Evolutionary conservation across 179 eudicot species (phyloP).

Genomic region (Spinacia oleracea): DNA sequence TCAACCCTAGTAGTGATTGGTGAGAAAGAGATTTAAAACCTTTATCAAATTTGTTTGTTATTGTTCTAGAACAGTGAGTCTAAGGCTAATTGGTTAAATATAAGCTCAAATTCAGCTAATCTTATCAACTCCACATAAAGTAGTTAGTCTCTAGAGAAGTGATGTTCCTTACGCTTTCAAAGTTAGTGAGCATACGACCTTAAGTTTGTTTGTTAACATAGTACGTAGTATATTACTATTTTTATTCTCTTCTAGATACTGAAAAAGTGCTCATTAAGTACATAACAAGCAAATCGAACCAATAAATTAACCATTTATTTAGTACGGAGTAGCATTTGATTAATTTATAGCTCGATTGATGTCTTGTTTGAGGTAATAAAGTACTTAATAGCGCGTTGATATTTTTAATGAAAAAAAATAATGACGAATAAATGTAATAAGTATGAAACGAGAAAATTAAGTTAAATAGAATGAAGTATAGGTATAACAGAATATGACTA

Average conservation of each 20-base stretch:
- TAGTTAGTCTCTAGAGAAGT: constrained; percentile 22
- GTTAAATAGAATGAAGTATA: not conserved
- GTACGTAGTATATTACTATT: not conserved
- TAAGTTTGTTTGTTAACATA: constrained; percentile 5
- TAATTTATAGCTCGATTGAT: too few species aligned
- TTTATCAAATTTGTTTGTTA: not conserved
- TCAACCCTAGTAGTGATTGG: constrained; percentile 10
- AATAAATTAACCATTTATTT: not conserved
- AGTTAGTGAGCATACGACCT: constrained; percentile 26
- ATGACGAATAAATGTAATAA: too few species aligned
- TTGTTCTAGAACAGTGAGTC: constrained; percentile 15
- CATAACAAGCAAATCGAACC: constrained; percentile 3
- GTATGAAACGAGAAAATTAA: too few species aligned
- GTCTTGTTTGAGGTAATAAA: too few species aligned
- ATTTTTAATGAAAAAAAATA: too few species aligned
- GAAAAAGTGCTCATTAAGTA: constrained; percentile 18
- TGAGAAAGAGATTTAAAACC: constrained; percentile 17
- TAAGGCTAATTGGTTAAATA: constrained; percentile 12
- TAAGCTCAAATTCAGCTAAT: constrained; percentile 26
- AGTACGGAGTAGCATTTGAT: too few species aligned
- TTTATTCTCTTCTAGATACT: constrained; percentile 19
- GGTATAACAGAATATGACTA: not conserved
- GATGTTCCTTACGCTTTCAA: constrained; percentile 30
- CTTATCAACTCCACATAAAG: constrained; percentile 34
- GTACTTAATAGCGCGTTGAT: too few species aligned